These are phyloP conservation scores for Fusarium foetens DNA, from an alignment of 2,329 filamentous ascomycete species.

Conservation along the genomic window DNA sequence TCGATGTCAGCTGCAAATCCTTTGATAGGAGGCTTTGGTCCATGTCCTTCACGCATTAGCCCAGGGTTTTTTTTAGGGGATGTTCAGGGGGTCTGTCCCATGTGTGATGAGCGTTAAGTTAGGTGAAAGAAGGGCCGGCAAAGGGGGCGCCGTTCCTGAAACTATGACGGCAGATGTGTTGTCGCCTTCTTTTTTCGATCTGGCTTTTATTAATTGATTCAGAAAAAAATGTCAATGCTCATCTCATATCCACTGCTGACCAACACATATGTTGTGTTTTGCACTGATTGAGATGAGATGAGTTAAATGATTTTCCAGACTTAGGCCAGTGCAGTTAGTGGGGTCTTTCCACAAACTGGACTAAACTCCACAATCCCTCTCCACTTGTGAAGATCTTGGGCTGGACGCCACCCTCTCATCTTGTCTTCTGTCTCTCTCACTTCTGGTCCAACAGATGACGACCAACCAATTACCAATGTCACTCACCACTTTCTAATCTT, in stretches of 20 bases:
- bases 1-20: not conserved
- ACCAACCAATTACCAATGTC: not conserved
- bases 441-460: not conserved
- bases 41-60: not conserved
- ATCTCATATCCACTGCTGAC: not conserved
- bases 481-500: not conserved
- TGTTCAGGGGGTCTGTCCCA: conserved; percentile 5
- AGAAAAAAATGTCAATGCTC: not conserved
- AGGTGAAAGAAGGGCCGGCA: conserved; percentile 3
- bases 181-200: conserved; percentile 1
- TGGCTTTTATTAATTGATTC: conserved; percentile 2
- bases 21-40: not conserved
- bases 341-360: conserved; percentile 23
- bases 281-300: not conserved
- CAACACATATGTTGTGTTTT: conserved; percentile 6
- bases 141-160: conserved; percentile 23
- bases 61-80: not conserved
- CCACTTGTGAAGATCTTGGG: conserved; percentile 5
- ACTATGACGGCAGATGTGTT: conserved; percentile 10
- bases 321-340: not conserved
- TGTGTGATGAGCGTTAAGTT: not conserved
- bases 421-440: not conserved
- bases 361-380: conserved; percentile 8
- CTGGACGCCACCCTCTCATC: not conserved
- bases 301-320: not conserved